Evolutionary conservation across 768 basidiomycete genomes (phyloP).

Genomic region (Gloeostereum incarnatum): DNA sequence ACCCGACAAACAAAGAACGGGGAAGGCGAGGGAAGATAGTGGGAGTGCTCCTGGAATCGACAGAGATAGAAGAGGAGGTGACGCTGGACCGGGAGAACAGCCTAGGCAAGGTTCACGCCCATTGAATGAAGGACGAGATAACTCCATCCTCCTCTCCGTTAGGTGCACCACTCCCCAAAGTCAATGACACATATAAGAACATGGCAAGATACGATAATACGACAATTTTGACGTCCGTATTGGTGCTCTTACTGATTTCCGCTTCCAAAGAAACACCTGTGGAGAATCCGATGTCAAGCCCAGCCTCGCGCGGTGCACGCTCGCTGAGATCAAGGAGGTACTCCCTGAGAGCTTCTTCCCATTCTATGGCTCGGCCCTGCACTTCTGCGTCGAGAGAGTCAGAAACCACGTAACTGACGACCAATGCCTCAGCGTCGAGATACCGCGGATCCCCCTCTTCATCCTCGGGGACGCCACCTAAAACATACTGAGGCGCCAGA

Average conservation of each 20-base stretch:
- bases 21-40: slow-evolving; percentile 61
- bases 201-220: slow-evolving; percentile 92
- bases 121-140: slow-evolving; percentile 40
- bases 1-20: slow-evolving; percentile 71
- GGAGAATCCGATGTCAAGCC: slow-evolving; percentile 72
- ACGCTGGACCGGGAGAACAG: slow-evolving; percentile 36
- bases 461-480: slow-evolving; percentile 58
- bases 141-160: slow-evolving; percentile 55
- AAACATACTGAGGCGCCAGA: slow-evolving; percentile 64
- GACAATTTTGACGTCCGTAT: slow-evolving; percentile 90
- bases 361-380: slow-evolving; percentile 77
- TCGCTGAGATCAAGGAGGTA: slow-evolving; percentile 56
- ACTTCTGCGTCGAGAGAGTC: slow-evolving; percentile 64
- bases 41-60: slow-evolving; percentile 47
- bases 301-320: slow-evolving; percentile 43
- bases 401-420: slow-evolving; percentile 81
- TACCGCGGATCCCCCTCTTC: slow-evolving; percentile 41
- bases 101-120: slow-evolving; percentile 57
- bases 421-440: slow-evolving; percentile 68
- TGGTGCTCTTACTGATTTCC: slow-evolving; percentile 94
- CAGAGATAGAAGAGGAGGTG: slow-evolving; percentile 39
- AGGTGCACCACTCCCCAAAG: slow-evolving; percentile 61
- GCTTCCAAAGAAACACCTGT: slow-evolving; percentile 95
- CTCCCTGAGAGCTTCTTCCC: slow-evolving; percentile 67
- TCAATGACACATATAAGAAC: slow-evolving; percentile 93